Percentiles rank a stretch among this genome's conserved stretches.
Conservation (phyloP, 2,329 filamentous ascomycete species). For the Aspergillus sp. region DNA sequence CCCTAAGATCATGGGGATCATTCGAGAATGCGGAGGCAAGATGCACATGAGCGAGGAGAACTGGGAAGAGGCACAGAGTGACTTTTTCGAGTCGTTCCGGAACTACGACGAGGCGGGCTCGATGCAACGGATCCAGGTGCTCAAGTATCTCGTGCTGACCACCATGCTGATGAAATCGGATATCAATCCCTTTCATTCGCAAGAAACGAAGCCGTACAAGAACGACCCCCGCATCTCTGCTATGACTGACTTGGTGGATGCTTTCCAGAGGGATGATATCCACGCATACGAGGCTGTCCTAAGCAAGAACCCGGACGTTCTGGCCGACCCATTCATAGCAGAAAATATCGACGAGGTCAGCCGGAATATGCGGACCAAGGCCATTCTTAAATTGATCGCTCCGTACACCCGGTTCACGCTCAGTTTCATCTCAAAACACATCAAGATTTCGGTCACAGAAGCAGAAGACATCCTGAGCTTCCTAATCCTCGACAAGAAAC, state of each 20-base stretch:
- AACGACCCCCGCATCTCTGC: constrained; percentile 91
- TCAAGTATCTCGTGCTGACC: constrained; percentile 93
- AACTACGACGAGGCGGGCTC: constrained; percentile 99
- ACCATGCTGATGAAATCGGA: constrained; percentile 98
- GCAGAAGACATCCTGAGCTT: constrained; percentile 95
- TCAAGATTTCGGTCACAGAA: constrained; percentile 81
- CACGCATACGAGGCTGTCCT: constrained; percentile 86
- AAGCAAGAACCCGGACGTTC: constrained; percentile 81
- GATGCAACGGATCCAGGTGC: constrained; percentile 90
- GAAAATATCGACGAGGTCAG: constrained; percentile 99
- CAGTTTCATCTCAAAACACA: constrained; percentile 80
- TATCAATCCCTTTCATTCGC: constrained; percentile 98
- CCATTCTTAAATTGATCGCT: constrained; percentile 86
- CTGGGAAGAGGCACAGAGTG: constrained; percentile 94
- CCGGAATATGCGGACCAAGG: constrained; percentile 96
- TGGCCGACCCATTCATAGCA: constrained; percentile 91
- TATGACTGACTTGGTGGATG: constrained; percentile 96
- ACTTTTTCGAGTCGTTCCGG: constrained; percentile 98
- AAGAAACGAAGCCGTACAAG: constrained; percentile 98
- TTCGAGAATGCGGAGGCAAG: constrained; percentile 96
- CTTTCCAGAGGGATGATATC: constrained; percentile 94
- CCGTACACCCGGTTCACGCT: constrained; percentile 93
- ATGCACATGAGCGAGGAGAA: constrained; percentile 99
- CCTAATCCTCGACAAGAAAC: constrained; percentile 85
- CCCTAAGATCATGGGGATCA: constrained; percentile 98